Base-by-base conservation (phyloP, 768 basidiomycete species). In the Calocybe cyanea region DNA sequence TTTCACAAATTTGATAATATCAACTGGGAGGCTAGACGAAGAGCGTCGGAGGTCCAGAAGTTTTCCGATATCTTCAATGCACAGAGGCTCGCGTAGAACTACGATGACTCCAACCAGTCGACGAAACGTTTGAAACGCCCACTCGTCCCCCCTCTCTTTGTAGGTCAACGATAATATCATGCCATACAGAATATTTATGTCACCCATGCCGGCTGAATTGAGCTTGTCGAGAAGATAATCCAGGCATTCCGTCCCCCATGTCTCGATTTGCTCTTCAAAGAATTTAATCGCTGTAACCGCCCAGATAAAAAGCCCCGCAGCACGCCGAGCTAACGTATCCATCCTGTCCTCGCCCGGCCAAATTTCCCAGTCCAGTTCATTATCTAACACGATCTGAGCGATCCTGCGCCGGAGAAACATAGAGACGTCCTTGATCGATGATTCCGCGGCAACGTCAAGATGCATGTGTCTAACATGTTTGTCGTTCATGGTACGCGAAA, bases 271-370 rank as follows among this genome's bases (percentile, higher is more conserved):
- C 4, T 37, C 41, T 24, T 42, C 35, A 21, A 54, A 11, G 35
- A 52, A 50, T 19, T 39, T 37, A 5, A 14, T 11, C 53, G 41
- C 41, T 17, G 41, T 43, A 3, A 35, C 34, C n/a, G 34, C 34
- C 34, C 56, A 57, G 7, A 57, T 57, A 41, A 57, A 57, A n/a
- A 53, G 46, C 3, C 56, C 56, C 2, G 46, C 19, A 3, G 56
- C 45, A 14, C 38, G 49, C 2, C 18, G 33, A 11, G 43, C 34
- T 17, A 57, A 28, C 5, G 38, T n/a, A 4, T 32, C 21, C 28
- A 55, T 50, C 5, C 47, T 20, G 10, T 46, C 45, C 2, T 51
- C 28, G 3, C 56, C 51, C 7, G 53, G 53, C 54, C 54, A 57
- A 3, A 30, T 28, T 1, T 43, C n/a, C 32, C 35, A 43, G 9